A percentile compares a stretch with the other conserved stretches of the same genome.
Evolutionary conservation across 2,329 filamentous ascomycete genomes (phyloP).

Genomic region (Polytolypa hystricis): DNA sequence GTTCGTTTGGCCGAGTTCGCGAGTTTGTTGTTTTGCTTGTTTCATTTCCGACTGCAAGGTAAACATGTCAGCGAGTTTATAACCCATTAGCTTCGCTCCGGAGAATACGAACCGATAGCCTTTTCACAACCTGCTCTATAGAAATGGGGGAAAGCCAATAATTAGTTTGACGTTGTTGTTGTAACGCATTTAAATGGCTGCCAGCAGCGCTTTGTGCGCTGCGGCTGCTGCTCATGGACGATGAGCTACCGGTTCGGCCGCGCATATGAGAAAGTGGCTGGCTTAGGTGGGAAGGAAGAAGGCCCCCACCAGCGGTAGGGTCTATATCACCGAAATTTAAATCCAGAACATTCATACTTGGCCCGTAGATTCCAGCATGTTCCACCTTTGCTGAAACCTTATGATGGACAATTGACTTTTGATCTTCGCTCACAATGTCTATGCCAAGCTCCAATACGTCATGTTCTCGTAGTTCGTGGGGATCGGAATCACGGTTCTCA

Average conservation of each 20-base stretch:
- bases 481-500: constrained; percentile 93
- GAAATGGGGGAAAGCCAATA: constrained; percentile 83
- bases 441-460: constrained; percentile 93
- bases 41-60: constrained; percentile 69
- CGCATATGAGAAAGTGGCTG: constrained; percentile 55
- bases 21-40: constrained; percentile 73
- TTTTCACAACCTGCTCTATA: constrained; percentile 89
- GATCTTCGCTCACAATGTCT: constrained; percentile 96
- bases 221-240: constrained; percentile 53
- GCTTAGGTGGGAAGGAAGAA: constrained; percentile 59
- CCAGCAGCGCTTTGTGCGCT: constrained; percentile 44
- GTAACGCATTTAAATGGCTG: constrained; percentile 46
- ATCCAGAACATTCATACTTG: constrained; percentile 60
- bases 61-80: constrained; percentile 7
- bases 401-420: constrained; percentile 96
- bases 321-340: constrained; percentile 90
- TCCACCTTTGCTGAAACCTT: constrained; percentile 97
- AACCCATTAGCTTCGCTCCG: not conserved
- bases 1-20: constrained; percentile 71
- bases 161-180: constrained; percentile 64
- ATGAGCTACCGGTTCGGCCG: constrained; percentile 57
- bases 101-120: constrained; percentile 52
- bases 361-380: constrained; percentile 71
- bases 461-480: constrained; percentile 80
- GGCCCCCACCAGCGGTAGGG: constrained; percentile 57